Evolutionary conservation across 257 asterid species (phyloP).

Genomic region (Fraxinus excelsior): DNA sequence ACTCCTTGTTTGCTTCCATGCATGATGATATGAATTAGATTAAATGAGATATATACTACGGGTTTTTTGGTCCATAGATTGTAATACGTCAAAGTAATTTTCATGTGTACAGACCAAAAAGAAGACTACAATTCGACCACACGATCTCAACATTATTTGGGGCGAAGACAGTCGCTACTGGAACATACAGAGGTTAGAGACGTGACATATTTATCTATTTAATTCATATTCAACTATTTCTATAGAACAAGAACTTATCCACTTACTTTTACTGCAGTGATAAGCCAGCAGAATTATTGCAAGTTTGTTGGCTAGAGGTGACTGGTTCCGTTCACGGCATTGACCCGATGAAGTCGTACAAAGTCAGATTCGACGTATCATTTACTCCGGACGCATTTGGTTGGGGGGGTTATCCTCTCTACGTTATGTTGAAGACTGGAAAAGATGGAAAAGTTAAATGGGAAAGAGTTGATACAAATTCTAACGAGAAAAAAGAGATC

Average conservation of each 20-base stretch:
- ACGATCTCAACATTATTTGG: constrained; percentile 56
- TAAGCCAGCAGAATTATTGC: constrained; percentile 35
- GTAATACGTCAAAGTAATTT: too few relatives aligned
- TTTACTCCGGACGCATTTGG: constrained; percentile 56
- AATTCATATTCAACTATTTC: too few relatives aligned
- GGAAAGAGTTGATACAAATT: constrained; percentile 11
- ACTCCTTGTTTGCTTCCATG: neutral
- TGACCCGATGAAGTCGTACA: constrained; percentile 29
- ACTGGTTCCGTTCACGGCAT: constrained; percentile 33
- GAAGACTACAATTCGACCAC: constrained; percentile 25
- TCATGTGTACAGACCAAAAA: constrained; percentile 11
- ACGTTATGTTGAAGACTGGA: constrained; percentile 53
- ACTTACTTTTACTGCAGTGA: neutral
- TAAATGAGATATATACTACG: too few relatives aligned
- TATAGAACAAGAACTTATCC: neutral
- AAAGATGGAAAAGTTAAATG: constrained; percentile 29
- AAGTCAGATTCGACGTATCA: constrained; percentile 37
- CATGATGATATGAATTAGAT: neutral
- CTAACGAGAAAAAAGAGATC: constrained; percentile 2
- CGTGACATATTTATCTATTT: neutral
- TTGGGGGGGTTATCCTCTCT: constrained; percentile 47
- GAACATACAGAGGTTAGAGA: constrained; percentile 38
- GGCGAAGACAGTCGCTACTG: constrained; percentile 56
- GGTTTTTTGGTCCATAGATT: too few relatives aligned
- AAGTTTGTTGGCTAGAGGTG: constrained; percentile 64